Evolutionary conservation across 192 early-diverging fungal genomes (phyloP), one percentile per base, ranked within the genome.

Genomic region (Backusella macrospora): DNA sequence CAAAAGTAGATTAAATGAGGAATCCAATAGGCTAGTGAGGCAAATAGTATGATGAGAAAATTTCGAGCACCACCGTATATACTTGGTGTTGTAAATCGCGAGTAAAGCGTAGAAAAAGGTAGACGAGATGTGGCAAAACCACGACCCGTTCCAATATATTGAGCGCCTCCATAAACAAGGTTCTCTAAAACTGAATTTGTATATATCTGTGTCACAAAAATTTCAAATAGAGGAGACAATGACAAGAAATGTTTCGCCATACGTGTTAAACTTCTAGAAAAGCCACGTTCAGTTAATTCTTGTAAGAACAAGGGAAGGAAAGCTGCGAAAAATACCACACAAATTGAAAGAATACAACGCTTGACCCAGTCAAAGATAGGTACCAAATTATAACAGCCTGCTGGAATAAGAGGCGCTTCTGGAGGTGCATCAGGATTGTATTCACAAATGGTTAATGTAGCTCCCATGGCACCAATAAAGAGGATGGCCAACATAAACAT

Each of bases 161-260:
- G 87, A 12, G 94, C 94, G 18, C 92, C 90, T 65, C 93, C 93
- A 74, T 89, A 94, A 0, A 85, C 87, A 80, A 95, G 73, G 71
- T 94, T 93, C 72, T 90, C 89, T 78, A 94, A 81, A 59, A 95
- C 87, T 70, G 91, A 90, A 82, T 93, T 90, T 69, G 90, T 87
- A 76, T 94, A 94, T 65, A 94, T 90, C 73, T 94, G 93, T 6
- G 94, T 94, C n/a, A 92, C 90, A 82, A 94, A 88, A 4, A 94
- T 88, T 75, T 94, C 94, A 71, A 95, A 96, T 42, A 96, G 77
- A 13, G 92, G 92, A 12, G 92, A 93, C 44, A 96, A 80, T 63
- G 92, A 95, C 67, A 94, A 77, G 70, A 95, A 89, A 77, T 95
- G 94, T 72, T 92, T 93, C 45, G 87, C 88, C 26, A 94, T 81